These are phyloP conservation scores for Balansia obtecta DNA, from an alignment of 2,329 filamentous ascomycete species.

Conservation along the genomic window DNA sequence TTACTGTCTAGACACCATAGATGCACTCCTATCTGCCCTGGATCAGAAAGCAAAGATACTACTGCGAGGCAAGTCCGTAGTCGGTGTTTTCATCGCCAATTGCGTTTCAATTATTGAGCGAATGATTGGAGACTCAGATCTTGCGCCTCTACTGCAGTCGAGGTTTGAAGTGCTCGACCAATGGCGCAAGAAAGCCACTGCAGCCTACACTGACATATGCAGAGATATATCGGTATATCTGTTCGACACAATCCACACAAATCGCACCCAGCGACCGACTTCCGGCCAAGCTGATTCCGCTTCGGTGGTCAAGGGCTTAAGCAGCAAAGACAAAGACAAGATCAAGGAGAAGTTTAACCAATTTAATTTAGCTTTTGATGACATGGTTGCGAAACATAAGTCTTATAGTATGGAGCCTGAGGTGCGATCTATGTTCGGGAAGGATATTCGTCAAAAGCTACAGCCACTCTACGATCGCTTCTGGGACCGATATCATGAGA, in stretches of 20 bases:
- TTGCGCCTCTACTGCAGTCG: constrained; percentile 57
- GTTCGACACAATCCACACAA: constrained; percentile 87
- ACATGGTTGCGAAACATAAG: constrained; percentile 74
- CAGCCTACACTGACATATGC: constrained; percentile 75
- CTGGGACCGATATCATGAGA: constrained; percentile 93
- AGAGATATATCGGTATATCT: constrained; percentile 76
- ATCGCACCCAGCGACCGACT: constrained; percentile 56
- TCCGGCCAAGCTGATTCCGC: constrained; percentile 68
- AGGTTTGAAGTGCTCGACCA: constrained; percentile 58
- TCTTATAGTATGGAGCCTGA: constrained; percentile 81
- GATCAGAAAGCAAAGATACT: constrained; percentile 61
- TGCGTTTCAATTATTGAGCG: constrained; percentile 74
- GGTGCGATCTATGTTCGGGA: constrained; percentile 65
- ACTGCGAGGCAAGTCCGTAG: constrained; percentile 63
- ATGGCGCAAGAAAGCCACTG: constrained; percentile 79
- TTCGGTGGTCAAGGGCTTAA: constrained; percentile 70
- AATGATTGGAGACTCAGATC: constrained; percentile 69
- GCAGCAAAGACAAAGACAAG: constrained; percentile 84
- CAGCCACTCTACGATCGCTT: constrained; percentile 92
- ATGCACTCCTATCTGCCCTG: constrained; percentile 62
- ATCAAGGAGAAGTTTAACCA: constrained; percentile 93
- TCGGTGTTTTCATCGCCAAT: constrained; percentile 87
- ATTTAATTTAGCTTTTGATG: constrained; percentile 87
- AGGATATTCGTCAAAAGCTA: constrained; percentile 81
- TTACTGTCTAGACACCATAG: constrained; percentile 82